Evolutionary conservation across 2,329 filamentous ascomycete genomes (phyloP).

Genomic region (Rachicladosporium sp.): DNA sequence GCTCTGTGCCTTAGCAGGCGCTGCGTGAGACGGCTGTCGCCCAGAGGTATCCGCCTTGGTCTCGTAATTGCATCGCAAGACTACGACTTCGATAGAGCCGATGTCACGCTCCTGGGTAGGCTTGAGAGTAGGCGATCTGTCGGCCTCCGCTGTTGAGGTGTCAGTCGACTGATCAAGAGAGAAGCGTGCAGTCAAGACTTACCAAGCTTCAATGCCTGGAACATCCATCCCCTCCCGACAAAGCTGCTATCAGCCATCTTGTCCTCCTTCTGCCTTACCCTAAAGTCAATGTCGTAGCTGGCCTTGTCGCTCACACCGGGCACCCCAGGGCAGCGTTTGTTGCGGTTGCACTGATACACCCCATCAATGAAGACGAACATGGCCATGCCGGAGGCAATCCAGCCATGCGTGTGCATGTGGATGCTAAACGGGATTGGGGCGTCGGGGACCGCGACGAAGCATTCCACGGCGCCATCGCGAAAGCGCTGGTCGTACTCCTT

Average conservation of each 20-base stretch:
- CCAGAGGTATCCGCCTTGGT: neutral
- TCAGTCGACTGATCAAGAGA: too few species aligned
- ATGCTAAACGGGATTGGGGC: conserved; percentile 32
- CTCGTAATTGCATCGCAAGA: conserved; percentile 30
- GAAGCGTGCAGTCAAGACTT: conserved; percentile 8
- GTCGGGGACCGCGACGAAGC: conserved; percentile 40
- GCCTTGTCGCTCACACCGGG: neutral
- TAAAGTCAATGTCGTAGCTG: conserved; percentile 20
- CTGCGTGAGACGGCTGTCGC: too few species aligned
- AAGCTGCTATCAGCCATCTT: conserved; percentile 25
- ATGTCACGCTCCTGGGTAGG: conserved; percentile 27
- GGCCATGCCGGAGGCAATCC: conserved; percentile 41
- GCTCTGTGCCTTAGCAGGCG: neutral
- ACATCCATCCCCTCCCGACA: conserved; percentile 41
- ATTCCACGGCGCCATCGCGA: conserved; percentile 40
- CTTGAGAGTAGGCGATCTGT: conserved; percentile 23
- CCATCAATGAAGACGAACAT: conserved; percentile 47
- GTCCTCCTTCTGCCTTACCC: conserved; percentile 43
- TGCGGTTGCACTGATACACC: conserved; percentile 45
- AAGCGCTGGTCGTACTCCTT: conserved; percentile 40
- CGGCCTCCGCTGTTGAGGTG: conserved; percentile 21
- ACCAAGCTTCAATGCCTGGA: conserved; percentile 39
- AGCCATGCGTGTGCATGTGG: conserved; percentile 36
- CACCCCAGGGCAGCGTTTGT: conserved; percentile 22
- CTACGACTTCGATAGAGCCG: conserved; percentile 37